These are phyloP conservation scores for Plasmodium gonderi DNA, from an alignment of 169 alveolate species.

Conservation along the genomic window DNA sequence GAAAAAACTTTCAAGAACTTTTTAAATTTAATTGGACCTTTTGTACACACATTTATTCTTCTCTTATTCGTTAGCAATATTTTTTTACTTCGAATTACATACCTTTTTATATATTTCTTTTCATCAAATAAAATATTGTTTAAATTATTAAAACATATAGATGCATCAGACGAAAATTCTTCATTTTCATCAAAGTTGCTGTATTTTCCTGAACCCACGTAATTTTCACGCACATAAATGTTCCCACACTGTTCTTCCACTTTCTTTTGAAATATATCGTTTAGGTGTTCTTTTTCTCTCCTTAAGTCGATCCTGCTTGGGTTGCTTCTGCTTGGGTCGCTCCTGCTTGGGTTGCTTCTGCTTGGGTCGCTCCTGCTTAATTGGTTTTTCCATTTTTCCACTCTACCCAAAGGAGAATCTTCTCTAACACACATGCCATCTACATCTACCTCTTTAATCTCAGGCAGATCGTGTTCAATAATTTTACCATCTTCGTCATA, in stretches of 20 bases:
- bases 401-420: too few relatives aligned
- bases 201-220: background rate
- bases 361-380: too few relatives aligned
- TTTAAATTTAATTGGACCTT: conserved; percentile 22
- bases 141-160: conserved; percentile 10
- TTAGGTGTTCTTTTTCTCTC: background rate
- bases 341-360: too few relatives aligned
- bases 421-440: too few relatives aligned
- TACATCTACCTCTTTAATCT: too few relatives aligned
- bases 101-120: conserved; percentile 37
- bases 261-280: conserved; percentile 8
- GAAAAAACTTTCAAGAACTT: conserved; percentile 13
- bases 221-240: conserved; percentile 7
- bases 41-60: conserved; percentile 29
- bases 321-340: too few relatives aligned
- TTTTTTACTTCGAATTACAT: conserved; percentile 27
- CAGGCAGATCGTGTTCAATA: too few relatives aligned
- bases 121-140: conserved; percentile 64
- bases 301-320: background rate
- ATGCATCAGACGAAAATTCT: background rate
- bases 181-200: background rate
- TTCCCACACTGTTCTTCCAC: conserved; percentile 3
- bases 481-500: too few relatives aligned
- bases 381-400: too few relatives aligned
- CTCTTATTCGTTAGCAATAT: conserved; percentile 32